Evolutionary conservation across 2,329 filamentous ascomycete species (phyloP).

Genomic region (Thielaviopsis ethacetica): DNA sequence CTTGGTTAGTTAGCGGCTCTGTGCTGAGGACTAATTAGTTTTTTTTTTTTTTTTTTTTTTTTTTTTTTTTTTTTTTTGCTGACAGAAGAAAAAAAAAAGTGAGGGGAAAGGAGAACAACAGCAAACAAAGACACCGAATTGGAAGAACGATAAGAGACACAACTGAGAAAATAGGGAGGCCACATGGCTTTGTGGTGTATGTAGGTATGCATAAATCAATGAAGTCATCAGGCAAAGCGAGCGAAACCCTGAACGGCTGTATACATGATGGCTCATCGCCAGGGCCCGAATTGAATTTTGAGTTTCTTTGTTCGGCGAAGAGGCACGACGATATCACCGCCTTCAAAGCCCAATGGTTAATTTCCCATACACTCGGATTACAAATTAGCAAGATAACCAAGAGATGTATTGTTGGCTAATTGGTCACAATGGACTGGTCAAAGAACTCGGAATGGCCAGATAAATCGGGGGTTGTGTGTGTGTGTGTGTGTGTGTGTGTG

Average conservation of each 20-base stretch:
- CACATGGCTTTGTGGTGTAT: neutral
- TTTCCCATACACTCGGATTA: too few relatives aligned
- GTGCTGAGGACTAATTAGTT: neutral
- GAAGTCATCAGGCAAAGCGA: neutral
- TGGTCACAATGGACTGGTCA: too few relatives aligned
- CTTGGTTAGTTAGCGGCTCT: neutral
- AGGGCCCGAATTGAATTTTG: too few relatives aligned
- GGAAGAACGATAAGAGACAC: neutral
- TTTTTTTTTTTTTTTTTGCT: slow-evolving; percentile 8
- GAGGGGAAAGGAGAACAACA: neutral
- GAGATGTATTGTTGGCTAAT: too few relatives aligned
- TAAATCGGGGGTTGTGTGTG: too few relatives aligned
- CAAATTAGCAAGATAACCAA: too few relatives aligned
- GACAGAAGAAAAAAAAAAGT: neutral
- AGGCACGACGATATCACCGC: too few relatives aligned
- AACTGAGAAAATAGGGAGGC: neutral
- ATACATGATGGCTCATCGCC: neutral
- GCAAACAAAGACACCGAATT: too few relatives aligned
- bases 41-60: slow-evolving; percentile 4
- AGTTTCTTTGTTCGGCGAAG: too few relatives aligned
- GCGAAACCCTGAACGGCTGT: neutral
- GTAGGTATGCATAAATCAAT: neutral
- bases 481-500: too few relatives aligned
- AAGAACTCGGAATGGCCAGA: too few relatives aligned
- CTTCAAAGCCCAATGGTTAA: too few relatives aligned